Evolutionary conservation across 23 red algal genomes (phyloP).

Genomic region (Gracilaria domingensis): DNA sequence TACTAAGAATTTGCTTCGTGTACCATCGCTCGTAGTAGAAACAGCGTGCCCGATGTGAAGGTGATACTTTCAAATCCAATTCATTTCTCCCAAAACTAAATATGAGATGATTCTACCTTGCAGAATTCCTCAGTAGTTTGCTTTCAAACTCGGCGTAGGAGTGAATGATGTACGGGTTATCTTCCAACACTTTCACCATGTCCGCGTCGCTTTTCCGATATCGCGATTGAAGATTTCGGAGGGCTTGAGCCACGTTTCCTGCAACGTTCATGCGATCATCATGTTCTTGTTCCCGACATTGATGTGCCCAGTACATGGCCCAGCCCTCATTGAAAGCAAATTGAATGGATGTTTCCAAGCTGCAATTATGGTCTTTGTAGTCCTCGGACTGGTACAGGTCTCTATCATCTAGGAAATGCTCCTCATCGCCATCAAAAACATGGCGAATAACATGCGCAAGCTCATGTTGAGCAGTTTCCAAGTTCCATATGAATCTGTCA

Average conservation of each 20-base stretch:
- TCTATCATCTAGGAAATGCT: slow-evolving; percentile 2
- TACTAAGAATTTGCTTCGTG: too few species aligned
- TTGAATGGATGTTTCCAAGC: not conserved
- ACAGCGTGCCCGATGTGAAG: too few species aligned
- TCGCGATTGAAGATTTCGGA: slow-evolving; percentile 3
- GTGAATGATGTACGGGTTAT: not conserved
- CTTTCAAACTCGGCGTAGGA: not conserved
- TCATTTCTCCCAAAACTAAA: too few species aligned
- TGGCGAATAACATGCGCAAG: slow-evolving; percentile 12
- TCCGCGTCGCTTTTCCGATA: not conserved
- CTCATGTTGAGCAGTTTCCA: slow-evolving; percentile 14
- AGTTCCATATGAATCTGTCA: not conserved
- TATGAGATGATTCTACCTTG: too few species aligned
- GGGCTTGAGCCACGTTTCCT: slow-evolving; percentile 15
- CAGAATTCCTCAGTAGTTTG: too few species aligned
- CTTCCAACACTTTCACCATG: slow-evolving; percentile 12
- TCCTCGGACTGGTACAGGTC: not conserved
- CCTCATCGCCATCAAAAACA: not conserved
- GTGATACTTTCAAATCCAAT: too few species aligned
- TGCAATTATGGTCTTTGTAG: not conserved
- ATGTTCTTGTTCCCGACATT: not conserved
- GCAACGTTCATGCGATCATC: not conserved
- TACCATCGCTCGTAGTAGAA: too few species aligned
- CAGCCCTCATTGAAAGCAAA: slow-evolving; percentile 53
- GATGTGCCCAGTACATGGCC: slow-evolving; percentile 11